Percentiles rank a stretch among this genome's conserved stretches.
Evolutionary conservation across 2,329 filamentous ascomycete species (phyloP).

Genomic region (Claviceps pazoutovae): DNA sequence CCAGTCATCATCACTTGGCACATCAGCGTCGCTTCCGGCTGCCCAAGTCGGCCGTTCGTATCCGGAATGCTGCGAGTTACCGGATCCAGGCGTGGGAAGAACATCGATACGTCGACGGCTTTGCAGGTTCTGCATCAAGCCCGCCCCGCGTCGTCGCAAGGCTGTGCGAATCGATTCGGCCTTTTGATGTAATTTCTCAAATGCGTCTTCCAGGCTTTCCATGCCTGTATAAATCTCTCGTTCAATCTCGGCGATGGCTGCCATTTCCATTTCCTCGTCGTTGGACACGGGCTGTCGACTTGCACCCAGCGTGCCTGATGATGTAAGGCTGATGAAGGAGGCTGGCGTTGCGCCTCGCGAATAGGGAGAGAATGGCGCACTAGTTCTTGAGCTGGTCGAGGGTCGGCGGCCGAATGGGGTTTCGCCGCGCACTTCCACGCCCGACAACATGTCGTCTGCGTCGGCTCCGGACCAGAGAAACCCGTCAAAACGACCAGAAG

Average conservation of each 20-base stretch:
- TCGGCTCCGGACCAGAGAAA: constrained; percentile 92
- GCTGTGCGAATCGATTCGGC: constrained; percentile 69
- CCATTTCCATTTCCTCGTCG: constrained; percentile 89
- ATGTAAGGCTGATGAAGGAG: constrained; percentile 45
- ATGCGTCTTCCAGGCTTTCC: constrained; percentile 88
- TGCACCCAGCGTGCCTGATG: constrained; percentile 26
- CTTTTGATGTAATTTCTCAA: constrained; percentile 76
- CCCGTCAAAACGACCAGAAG: constrained; percentile 85
- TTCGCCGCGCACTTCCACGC: constrained; percentile 36
- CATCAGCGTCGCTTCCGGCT: constrained; percentile 30
- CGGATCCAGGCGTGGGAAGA: constrained; percentile 33
- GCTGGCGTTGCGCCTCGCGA: constrained; percentile 44
- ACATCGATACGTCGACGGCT: constrained; percentile 44
- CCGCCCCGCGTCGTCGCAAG: constrained; percentile 69
- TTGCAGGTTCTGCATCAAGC: constrained; percentile 51
- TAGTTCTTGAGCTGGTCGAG: constrained; percentile 29
- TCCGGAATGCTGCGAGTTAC: constrained; percentile 28
- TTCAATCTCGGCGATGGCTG: constrained; percentile 78
- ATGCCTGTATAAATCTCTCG: constrained; percentile 87
- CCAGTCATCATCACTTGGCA: constrained; percentile 44
- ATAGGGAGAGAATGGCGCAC: constrained; percentile 35
- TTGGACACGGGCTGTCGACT: constrained; percentile 56
- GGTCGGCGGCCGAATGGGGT: constrained; percentile 33
- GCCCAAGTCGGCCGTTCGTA: constrained; percentile 29
- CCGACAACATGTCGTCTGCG: constrained; percentile 29